These are phyloP conservation scores for Boeremia lycopersici DNA, from an alignment of 2,329 filamentous ascomycete species.

Conservation along the genomic window DNA sequence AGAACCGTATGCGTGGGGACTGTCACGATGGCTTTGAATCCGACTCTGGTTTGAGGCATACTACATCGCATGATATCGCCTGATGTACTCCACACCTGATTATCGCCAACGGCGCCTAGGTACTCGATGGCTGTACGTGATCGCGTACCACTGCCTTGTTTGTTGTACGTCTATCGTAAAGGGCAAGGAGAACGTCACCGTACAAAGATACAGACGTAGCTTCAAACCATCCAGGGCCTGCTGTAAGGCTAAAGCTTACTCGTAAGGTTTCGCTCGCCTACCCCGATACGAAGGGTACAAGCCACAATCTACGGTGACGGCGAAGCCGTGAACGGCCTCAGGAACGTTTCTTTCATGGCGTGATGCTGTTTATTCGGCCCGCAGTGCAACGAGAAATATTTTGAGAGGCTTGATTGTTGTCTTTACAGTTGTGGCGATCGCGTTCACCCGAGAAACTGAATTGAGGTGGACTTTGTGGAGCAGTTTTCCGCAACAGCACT, in stretches of 20 bases:
- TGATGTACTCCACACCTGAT: background rate
- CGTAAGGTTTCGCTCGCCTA: conserved; percentile 2
- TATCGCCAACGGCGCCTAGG: background rate
- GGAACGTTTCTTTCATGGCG: background rate
- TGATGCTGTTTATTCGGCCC: background rate
- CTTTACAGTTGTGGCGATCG: background rate
- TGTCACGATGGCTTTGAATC: too few relatives aligned
- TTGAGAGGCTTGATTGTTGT: background rate
- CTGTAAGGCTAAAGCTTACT: conserved; percentile 5
- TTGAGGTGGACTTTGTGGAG: background rate
- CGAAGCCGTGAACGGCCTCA: background rate
- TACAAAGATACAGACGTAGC: background rate
- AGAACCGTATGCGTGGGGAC: background rate
- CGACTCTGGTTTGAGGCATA: background rate
- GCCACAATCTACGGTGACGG: background rate
- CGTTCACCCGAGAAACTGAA: background rate
- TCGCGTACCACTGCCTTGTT: background rate
- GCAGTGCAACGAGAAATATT: background rate
- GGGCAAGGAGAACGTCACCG: background rate
- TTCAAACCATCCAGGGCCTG: conserved; percentile 1
- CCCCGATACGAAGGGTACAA: background rate
- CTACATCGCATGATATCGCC: background rate
- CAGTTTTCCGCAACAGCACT: background rate
- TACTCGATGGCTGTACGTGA: background rate
- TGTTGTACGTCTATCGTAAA: background rate